Evolutionary conservation across 2,329 filamentous ascomycete genomes (phyloP).

Genomic region (Lasiodiplodia hormozganensis): DNA sequence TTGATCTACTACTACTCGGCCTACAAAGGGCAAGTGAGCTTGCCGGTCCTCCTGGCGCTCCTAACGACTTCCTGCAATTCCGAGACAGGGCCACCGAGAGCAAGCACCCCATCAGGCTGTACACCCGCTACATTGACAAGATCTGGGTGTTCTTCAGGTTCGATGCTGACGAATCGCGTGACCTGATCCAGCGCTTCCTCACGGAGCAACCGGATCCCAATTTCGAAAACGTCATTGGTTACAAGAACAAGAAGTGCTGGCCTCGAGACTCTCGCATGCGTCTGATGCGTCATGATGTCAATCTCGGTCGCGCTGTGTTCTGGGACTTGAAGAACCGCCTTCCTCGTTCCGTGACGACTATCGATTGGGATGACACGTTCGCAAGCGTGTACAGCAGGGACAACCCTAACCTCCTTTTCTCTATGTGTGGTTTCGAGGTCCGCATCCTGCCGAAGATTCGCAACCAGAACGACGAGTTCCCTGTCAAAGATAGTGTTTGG

Average conservation of each 20-base stretch:
- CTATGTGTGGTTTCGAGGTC: conserved; percentile 98
- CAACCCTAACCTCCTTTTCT: conserved; percentile 95
- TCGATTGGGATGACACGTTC: conserved; percentile 99
- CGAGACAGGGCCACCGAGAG: conserved; percentile 90
- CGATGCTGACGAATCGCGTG: conserved; percentile 89
- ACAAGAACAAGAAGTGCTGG: conserved; percentile 99
- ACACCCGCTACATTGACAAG: conserved; percentile 96
- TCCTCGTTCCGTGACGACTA: conserved; percentile 92
- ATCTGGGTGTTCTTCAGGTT: conserved; percentile 99
- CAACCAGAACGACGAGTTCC: conserved; percentile 95
- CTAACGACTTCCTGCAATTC: conserved; percentile 98
- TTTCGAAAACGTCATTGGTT: conserved; percentile 98
- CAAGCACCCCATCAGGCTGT: conserved; percentile 94
- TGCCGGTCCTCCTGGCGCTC: conserved; percentile 88
- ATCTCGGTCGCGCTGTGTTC: conserved; percentile 95
- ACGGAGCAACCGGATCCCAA: conserved; percentile 99
- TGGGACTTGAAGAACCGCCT: conserved; percentile 98
- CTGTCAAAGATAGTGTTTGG: conserved; percentile 98
- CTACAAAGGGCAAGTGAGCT: conserved; percentile 97
- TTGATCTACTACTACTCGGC: conserved; percentile 90
- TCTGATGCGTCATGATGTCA: conserved; percentile 97
- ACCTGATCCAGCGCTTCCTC: conserved; percentile 95
- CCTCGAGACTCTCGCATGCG: conserved; percentile 97
- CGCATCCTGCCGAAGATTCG: conserved; percentile 94
- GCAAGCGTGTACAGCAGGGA: conserved; percentile 97